Evolutionary conservation across 2,329 filamentous ascomycete species (phyloP).

Genomic region (Xylogone sp.): DNA sequence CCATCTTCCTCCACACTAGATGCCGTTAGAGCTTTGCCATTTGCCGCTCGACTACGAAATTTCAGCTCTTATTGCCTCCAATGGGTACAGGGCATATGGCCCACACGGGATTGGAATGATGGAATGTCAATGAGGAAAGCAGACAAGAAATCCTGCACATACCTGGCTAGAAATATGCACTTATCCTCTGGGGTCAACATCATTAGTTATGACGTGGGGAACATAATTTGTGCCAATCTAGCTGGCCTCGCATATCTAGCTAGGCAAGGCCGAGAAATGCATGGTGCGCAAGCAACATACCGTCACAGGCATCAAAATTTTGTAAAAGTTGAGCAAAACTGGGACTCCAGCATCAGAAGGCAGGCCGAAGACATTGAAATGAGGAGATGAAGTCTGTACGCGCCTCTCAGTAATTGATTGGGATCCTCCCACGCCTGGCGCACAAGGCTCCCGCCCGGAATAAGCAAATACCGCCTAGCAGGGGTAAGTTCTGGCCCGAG

Average conservation of each 20-base stretch:
- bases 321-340: neutral
- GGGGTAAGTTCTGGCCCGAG: neutral
- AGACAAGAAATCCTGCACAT: too few species aligned
- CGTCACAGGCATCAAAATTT: neutral
- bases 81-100: neutral
- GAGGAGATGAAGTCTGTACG: neutral
- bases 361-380: neutral
- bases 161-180: too few species aligned
- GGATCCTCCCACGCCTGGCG: neutral
- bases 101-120: too few species aligned
- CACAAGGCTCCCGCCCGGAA: neutral
- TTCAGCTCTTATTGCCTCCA: too few species aligned
- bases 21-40: neutral
- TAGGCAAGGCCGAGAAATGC: neutral
- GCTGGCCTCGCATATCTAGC: too few species aligned
- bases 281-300: neutral
- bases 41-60: neutral
- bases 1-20: constrained; percentile 8
- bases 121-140: too few species aligned
- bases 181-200: too few species aligned
- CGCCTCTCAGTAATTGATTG: neutral
- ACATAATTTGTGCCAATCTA: too few species aligned
- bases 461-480: neutral
- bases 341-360: neutral
- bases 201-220: too few species aligned